A percentile compares a stretch with the other conserved stretches of the same genome.
These are phyloP conservation scores for Tetratostichococcus sp. DNA, from an alignment of 139 green algal species.

Conservation along the genomic window DNA sequence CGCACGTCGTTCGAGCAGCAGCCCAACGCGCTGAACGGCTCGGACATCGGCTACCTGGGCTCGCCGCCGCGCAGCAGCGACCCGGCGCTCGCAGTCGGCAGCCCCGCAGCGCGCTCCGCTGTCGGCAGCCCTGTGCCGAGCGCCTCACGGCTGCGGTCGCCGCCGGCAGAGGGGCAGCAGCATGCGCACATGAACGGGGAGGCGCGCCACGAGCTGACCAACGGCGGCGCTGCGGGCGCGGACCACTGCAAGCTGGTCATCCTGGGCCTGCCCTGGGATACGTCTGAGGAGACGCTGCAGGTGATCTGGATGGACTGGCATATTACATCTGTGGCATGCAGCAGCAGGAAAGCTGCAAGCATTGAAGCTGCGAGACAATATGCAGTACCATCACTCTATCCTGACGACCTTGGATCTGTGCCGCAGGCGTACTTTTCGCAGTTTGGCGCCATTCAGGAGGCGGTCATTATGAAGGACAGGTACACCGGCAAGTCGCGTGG, in stretches of 20 bases:
- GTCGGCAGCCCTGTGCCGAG: background rate
- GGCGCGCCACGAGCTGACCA: too few relatives aligned
- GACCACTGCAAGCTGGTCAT: slow-evolving; percentile 54
- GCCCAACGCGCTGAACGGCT: background rate
- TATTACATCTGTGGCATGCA: too few relatives aligned
- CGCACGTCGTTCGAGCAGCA: too few relatives aligned
- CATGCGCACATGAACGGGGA: too few relatives aligned
- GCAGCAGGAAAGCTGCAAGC: too few relatives aligned
- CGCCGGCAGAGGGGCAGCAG: too few relatives aligned
- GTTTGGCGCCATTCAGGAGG: slow-evolving; percentile 51
- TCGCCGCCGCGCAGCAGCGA: background rate
- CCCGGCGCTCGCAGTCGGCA: background rate
- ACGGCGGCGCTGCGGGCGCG: too few relatives aligned
- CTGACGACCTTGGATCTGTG: too few relatives aligned
- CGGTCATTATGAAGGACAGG: slow-evolving; percentile 76
- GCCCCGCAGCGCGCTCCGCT: background rate
- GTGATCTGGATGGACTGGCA: background rate
- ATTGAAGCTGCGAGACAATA: too few relatives aligned
- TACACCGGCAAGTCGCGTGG: slow-evolving; percentile 42
- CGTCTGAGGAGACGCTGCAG: slow-evolving; percentile 59
- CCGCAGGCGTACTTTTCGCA: slow-evolving; percentile 63
- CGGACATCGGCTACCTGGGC: background rate
- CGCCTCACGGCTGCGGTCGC: background rate
- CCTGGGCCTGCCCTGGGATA: slow-evolving; percentile 76
- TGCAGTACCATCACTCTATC: too few relatives aligned